Evolutionary conservation across 164 flowering plant species (phyloP).

Genomic region (Warburgia ugandensis): DNA sequence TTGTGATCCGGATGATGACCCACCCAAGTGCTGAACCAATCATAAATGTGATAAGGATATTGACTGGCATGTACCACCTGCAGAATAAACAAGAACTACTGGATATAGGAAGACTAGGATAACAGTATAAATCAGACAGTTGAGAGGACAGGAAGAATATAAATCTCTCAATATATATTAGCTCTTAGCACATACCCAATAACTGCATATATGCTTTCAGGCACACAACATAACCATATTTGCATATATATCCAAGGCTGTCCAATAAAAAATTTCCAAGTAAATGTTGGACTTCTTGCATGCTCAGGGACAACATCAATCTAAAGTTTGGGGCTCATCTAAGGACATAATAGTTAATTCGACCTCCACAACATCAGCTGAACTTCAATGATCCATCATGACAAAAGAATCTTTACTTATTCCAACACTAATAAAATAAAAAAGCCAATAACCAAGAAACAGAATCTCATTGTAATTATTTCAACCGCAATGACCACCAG

Average conservation of each 20-base stretch:
- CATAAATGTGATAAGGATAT: constrained; percentile 55
- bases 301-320: constrained; percentile 1
- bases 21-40: constrained; percentile 70
- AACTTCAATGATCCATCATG: too few relatives aligned
- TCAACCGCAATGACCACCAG: neutral
- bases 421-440: too few relatives aligned
- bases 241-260: too few relatives aligned
- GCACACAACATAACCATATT: too few relatives aligned
- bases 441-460: neutral
- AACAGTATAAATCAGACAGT: neutral
- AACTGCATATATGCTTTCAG: too few relatives aligned
- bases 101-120: too few relatives aligned
- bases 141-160: neutral
- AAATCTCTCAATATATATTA: too few relatives aligned
- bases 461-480: neutral
- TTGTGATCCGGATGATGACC: constrained; percentile 44
- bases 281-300: too few relatives aligned
- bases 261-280: too few relatives aligned
- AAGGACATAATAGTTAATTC: neutral
- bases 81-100: constrained; percentile 2
- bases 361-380: neutral
- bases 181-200: too few relatives aligned
- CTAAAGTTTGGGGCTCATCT: neutral
- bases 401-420: too few relatives aligned
- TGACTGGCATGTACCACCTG: constrained; percentile 98